Conservation (phyloP, 148 eudicot genomes). For the Rhododendron molle region DNA sequence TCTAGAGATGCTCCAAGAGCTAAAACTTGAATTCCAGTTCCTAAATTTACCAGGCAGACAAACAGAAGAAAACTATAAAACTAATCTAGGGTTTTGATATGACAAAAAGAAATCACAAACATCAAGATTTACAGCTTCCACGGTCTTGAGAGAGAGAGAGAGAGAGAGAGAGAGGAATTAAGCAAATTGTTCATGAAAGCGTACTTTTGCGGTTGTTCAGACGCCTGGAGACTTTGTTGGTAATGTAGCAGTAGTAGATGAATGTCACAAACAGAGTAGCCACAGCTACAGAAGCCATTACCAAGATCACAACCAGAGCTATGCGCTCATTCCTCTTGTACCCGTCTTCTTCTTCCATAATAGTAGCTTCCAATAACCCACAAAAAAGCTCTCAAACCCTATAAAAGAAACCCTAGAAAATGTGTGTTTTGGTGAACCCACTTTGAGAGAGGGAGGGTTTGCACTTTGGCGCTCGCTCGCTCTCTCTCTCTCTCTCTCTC, state of each 20-base stretch:
- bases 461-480: background rate
- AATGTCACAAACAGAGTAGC: constrained; percentile 62
- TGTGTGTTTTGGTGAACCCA: background rate
- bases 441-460: background rate
- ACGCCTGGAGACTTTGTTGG: constrained; percentile 59
- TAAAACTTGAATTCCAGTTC: background rate
- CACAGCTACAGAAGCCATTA: constrained; percentile 57
- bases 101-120: background rate
- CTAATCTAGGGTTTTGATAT: background rate
- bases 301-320: constrained; percentile 45
- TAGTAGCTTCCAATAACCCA: constrained; percentile 9
- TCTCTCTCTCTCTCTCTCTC: background rate
- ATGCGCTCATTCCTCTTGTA: constrained; percentile 49
- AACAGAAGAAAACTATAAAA: background rate
- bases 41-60: constrained; percentile 6
- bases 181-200: constrained; percentile 11
- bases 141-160: background rate
- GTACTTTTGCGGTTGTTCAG: constrained; percentile 48
- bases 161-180: background rate
- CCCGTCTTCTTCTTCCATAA: constrained; percentile 33
- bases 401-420: background rate
- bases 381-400: background rate
- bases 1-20: background rate
- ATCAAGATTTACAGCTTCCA: too few species aligned
- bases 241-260: constrained; percentile 76